Base-by-base conservation (phyloP, 768 basidiomycete genomes). In the Phlebiopsis flavidoalba region DNA sequence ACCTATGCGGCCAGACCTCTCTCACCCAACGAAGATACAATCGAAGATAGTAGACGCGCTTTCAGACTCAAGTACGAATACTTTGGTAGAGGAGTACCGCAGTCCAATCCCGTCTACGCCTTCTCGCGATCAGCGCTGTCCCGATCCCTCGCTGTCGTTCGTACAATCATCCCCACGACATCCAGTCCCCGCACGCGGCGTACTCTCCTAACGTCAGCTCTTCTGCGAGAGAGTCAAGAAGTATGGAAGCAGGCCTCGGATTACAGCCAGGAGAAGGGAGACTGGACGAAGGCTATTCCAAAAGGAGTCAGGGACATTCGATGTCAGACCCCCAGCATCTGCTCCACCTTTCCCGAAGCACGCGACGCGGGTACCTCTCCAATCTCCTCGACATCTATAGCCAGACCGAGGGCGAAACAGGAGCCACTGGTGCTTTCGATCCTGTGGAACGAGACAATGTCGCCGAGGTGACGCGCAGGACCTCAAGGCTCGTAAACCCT, bases 141-240 rank as follows among this genome's bases (percentile, higher is more conserved):
- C 15, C 35, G 8, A 55, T 11, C 82, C 76, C 59, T 76, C 82
- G 0, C 68, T 84, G 49, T 80, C 83, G 17, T 83, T n/a, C 84
- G 3, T 82, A 84, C 72, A 73, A 78, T 53, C 84, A 87, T 62
- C 85, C 86, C 10, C 80, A 85, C 63, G 83, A 86, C 50, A 85
- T 89, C 46, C 74, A 73, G 17, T 77, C 84, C 1, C 87, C 86
- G 2, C 69, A 73, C 43, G 70, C 63, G 31, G 66, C 67, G 33
- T 43, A 43, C 63, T 55, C 58, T 64, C 26, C 64, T 64, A 15
- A 55, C 26, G 10, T 58, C 26, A 45, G n/a, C 66, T 71, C 19
- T 69, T 19, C 21, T 4, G 71, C 21, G 61, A 69, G 17, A 31
- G 26, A 48, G 70, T 40, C 58, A 26, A 19, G 36, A 14, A 35